Base-by-base conservation (phyloP, 139 green algal species). In the Tetradesmus obliquus region DNA sequence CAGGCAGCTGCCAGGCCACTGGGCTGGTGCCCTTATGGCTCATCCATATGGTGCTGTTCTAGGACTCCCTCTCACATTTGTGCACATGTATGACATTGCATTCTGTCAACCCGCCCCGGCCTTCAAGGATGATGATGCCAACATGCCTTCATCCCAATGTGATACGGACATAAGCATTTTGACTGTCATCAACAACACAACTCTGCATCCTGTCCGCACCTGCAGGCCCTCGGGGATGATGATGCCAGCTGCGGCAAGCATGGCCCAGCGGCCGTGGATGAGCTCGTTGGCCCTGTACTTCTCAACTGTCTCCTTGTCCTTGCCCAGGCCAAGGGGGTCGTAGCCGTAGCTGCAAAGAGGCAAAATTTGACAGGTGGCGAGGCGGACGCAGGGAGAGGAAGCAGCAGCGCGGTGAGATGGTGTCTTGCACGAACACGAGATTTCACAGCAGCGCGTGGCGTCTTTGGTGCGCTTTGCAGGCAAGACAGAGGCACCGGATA, bases 111-210 rank as follows among this genome's bases (percentile, higher is more conserved):
- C 32, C 32, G 32, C 32, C 32, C 84, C n/a, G 96, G 89, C 97
- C 97, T 94, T 99, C 98, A 8, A 98, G 98, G 93, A 99, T 98
- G 96, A 99, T 96, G 94, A 97, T 98, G 82, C 98, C 98, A 0
- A 45, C 32, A 45, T 45, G 32, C 32, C 0, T 45, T 45, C 32
- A 45, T 45, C 32, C 32, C 0, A 45, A 45, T 45, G 32, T 45
- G 32, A 45, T 45, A 45, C 0, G 32, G 32, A 45, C 32, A 0
- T 45, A 45, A 45, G 32, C 0, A 45, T 45, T 45, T 45, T 0
- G 0, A 45, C 32, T 45, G 32, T 45, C 32, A 0, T 45, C 32
- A 45, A 45, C 32, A 45, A 45, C 32, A 45, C 0, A 45, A 45
- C 32, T 45, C 32, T 45, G 0, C 32, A 45, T 45, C 32, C 32